Evolutionary conservation across 2,329 filamentous ascomycete genomes (phyloP).

Genomic region (Sarocladium brachiariae): DNA sequence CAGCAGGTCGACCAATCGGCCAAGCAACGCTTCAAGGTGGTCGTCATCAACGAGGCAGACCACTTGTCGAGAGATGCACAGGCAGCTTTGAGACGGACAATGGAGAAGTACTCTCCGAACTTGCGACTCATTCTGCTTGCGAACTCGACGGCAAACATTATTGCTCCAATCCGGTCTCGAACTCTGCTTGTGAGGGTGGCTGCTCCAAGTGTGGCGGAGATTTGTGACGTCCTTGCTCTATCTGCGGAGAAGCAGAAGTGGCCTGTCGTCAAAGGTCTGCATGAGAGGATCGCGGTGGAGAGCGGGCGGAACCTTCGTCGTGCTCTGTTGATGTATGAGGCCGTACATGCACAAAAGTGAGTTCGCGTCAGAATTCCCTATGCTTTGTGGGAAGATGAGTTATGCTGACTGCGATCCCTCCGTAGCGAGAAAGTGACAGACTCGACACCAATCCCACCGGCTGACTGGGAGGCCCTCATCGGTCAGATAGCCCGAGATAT

Average conservation of each 20-base stretch:
- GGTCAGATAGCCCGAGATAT: constrained; percentile 87
- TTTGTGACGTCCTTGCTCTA: constrained; percentile 66
- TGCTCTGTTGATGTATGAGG: constrained; percentile 93
- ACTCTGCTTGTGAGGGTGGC: constrained; percentile 88
- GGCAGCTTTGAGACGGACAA: constrained; percentile 86
- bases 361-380: constrained; percentile 20
- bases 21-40: constrained; percentile 92
- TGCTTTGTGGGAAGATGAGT: too few species aligned
- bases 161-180: constrained; percentile 91
- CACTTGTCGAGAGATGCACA: constrained; percentile 91
- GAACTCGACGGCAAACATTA: constrained; percentile 96
- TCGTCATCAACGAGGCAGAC: constrained; percentile 98
- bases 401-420: constrained; percentile 21
- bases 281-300: constrained; percentile 79
- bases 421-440: constrained; percentile 82
- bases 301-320: constrained; percentile 86
- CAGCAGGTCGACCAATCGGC: constrained; percentile 95
- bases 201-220: constrained; percentile 79
- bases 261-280: constrained; percentile 67
- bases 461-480: constrained; percentile 94
- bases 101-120: constrained; percentile 99
- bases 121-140: constrained; percentile 84
- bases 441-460: constrained; percentile 81
- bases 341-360: constrained; percentile 94
- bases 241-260: constrained; percentile 76